phyloP scores from a whole-genome alignment of 257 asterid genomes.

The Solanum okadae region DNA sequence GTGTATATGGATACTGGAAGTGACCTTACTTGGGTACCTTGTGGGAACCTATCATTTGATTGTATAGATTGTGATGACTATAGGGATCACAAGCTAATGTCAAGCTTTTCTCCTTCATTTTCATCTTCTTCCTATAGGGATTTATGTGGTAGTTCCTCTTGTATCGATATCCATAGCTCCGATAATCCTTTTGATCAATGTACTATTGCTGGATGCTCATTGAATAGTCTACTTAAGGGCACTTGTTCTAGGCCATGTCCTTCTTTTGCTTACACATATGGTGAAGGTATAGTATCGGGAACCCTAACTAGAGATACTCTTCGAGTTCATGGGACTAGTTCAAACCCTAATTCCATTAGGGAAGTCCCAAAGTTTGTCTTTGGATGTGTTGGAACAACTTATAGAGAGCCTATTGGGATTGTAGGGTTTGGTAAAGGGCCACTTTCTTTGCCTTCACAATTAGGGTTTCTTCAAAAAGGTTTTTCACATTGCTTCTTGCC shows the following conservation, averaged over 20 bases:
- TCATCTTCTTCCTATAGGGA: slow-evolving; percentile 48
- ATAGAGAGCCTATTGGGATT: slow-evolving; percentile 64
- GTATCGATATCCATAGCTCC: slow-evolving; percentile 42
- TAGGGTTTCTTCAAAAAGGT: slow-evolving; percentile 59
- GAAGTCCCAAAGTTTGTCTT: slow-evolving; percentile 41
- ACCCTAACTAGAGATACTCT: slow-evolving; percentile 48
- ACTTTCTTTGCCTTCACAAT: slow-evolving; percentile 64
- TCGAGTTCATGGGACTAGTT: slow-evolving; percentile 25
- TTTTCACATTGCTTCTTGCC: slow-evolving; percentile 77
- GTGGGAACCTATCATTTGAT: slow-evolving; percentile 50
- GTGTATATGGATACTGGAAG: slow-evolving; percentile 64
- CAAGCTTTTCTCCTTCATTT: slow-evolving; percentile 36
- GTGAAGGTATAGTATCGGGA: slow-evolving; percentile 49
- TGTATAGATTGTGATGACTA: slow-evolving; percentile 54
- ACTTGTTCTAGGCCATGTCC: slow-evolving; percentile 71
- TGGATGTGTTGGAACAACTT: slow-evolving; percentile 54
- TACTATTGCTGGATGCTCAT: slow-evolving; percentile 45
- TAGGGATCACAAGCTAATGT: slow-evolving; percentile 15
- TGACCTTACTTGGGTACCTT: slow-evolving; percentile 78
- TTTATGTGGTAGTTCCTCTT: slow-evolving; percentile 38
- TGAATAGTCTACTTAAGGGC: slow-evolving; percentile 30
- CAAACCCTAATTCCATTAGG: slow-evolving; percentile 19
- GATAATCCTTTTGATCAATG: slow-evolving; percentile 53
- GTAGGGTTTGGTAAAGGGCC: slow-evolving; percentile 71
- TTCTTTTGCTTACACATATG: slow-evolving; percentile 65